phyloP scores from a whole-genome alignment of 139 green algal species.

The Dunaliella primolecta region DNA sequence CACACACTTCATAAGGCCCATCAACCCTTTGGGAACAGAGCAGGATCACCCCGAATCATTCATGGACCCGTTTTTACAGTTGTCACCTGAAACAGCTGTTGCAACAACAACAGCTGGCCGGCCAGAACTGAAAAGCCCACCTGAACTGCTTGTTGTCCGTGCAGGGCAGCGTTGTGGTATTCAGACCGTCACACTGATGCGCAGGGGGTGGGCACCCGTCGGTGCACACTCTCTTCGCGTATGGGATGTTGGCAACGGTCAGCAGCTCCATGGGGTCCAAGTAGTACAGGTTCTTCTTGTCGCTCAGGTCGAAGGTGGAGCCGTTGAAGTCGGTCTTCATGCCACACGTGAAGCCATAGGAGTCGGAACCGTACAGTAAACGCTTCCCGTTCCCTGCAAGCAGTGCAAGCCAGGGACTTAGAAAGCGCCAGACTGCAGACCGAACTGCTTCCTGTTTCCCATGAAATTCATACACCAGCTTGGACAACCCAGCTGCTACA shows the following conservation, averaged over 20 bases:
- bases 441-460: too few relatives aligned
- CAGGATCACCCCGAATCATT: too few relatives aligned
- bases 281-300: conserved; percentile 68
- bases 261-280: conserved; percentile 67
- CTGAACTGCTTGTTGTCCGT: not conserved
- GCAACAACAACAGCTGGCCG: too few relatives aligned
- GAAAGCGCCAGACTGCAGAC: too few relatives aligned
- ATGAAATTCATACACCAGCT: too few relatives aligned
- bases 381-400: conserved; percentile 44
- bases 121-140: too few relatives aligned
- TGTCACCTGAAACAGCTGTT: too few relatives aligned
- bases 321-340: conserved; percentile 45
- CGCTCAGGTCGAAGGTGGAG: conserved; percentile 27
- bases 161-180: not conserved
- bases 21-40: too few relatives aligned
- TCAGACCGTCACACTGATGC: not conserved
- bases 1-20: too few relatives aligned
- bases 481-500: too few relatives aligned
- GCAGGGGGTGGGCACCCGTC: conserved; percentile 40
- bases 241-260: conserved; percentile 36
- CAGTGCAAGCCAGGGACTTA: too few relatives aligned
- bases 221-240: conserved; percentile 60
- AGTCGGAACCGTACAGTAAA: conserved; percentile 70
- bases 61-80: too few relatives aligned
- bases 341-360: conserved; percentile 64